Base-by-base conservation (phyloP, 371 early-diverging fungal species). In the Lichtheimia ramosa region DNA sequence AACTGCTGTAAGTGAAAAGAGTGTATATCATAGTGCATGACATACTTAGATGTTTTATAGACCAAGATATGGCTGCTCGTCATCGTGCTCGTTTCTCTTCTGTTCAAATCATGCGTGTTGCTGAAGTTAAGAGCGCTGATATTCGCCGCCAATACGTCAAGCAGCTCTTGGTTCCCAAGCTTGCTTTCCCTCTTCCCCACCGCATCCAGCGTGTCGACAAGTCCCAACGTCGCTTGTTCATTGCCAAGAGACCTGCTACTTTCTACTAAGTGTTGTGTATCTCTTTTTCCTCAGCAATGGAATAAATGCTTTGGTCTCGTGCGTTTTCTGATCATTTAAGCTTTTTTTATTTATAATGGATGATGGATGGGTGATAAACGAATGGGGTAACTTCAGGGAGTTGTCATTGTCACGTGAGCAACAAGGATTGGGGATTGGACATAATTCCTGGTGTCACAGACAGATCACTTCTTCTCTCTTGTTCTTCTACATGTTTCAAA, bases 1-100 rank as follows among this genome's bases (percentile, higher is more conserved):
- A 70, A 93, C 34, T 94, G 94, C 92, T 97, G 56, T 64, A 58
- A 40, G 63, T 63, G 15, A 14, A 20, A n/a, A 14, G 27, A 12
- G 3, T 23, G 5, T 12, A 23, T 41, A 10, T 8, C 46, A 16
- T 16, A 28, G 12, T 27, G 46, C 12, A 39, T 59, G 18, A 6
- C 25, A 20, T 51, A 15, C 10, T 21, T 42, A 51, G 8, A 13
- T 51, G 24, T n/a, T 0, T 12, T 24, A 40, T 58, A 63, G 63
- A 97, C 92, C 94, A 95, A 79, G 97, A 97, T 80, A 94, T 97
- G 95, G 96, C 96, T 70, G 89, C 96, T 65, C 94, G 94, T 72
- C 97, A 97, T 88, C 94, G 96, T 78, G 95, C 96, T 60, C 94
- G 96, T 65, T 97, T 95, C 86, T 72, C 84, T 81, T 92, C 94